Conservation (phyloP, 305 asterid species). For the Ilex paraguariensis region DNA sequence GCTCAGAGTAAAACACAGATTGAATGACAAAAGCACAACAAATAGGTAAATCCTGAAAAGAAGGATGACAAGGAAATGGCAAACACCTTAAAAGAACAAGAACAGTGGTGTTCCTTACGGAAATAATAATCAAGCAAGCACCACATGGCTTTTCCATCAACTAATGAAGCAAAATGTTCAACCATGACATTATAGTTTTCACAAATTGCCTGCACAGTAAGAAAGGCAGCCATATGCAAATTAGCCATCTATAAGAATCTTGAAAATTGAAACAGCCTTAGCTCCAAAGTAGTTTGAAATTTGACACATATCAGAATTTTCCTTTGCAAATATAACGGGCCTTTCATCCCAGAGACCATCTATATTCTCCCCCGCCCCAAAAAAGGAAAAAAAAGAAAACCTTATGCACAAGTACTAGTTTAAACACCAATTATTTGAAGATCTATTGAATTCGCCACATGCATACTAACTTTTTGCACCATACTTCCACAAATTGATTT, state of each 20-base stretch:
- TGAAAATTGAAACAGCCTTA: slow-evolving; percentile 4
- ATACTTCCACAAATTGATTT: too few relatives aligned
- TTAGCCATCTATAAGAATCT: background rate
- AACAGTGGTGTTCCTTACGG: slow-evolving; percentile 66
- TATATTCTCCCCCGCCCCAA: too few relatives aligned
- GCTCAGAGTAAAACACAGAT: slow-evolving; percentile 13
- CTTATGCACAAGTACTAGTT: too few relatives aligned
- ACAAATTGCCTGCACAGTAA: slow-evolving; percentile 70
- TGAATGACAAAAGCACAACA: slow-evolving; percentile 9
- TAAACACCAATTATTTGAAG: too few relatives aligned
- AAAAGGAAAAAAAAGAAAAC: too few relatives aligned
- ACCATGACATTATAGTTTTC: slow-evolving; percentile 66
- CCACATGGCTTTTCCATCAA: slow-evolving; percentile 99
- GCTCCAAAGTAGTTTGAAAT: too few relatives aligned
- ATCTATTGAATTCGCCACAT: too few relatives aligned
- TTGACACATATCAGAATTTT: too few relatives aligned
- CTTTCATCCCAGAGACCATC: too few relatives aligned
- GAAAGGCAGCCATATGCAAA: slow-evolving; percentile 8
- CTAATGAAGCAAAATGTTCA: slow-evolving; percentile 64
- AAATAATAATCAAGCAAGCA: slow-evolving; percentile 97
- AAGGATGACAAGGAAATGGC: slow-evolving; percentile 10
- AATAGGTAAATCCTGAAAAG: background rate
- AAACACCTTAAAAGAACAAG: slow-evolving; percentile 61
- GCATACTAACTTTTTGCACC: too few relatives aligned
- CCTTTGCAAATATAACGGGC: too few relatives aligned